Percentiles rank a stretch among this genome's conserved stretches.
Evolutionary conservation across 805 yeast species (phyloP).

Genomic region (Ogataea populi-albae): DNA sequence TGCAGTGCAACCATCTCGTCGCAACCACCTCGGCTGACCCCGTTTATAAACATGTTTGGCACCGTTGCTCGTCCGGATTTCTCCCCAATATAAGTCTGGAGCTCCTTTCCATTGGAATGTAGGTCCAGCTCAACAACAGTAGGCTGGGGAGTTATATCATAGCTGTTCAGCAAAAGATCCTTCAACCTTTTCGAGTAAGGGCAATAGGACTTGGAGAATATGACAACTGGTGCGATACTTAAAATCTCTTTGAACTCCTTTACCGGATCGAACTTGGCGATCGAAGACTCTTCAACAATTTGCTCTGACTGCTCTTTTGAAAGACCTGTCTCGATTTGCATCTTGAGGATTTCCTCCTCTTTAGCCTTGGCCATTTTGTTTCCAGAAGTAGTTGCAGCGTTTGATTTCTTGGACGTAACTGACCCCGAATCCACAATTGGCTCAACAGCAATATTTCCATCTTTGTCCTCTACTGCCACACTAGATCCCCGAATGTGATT

Average conservation of each 20-base stretch:
- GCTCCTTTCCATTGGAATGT: conserved; percentile 69
- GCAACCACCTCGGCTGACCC: conserved; percentile 79
- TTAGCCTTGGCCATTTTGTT: conserved; percentile 2
- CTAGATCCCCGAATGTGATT: conserved; percentile 10
- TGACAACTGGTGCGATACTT: conserved; percentile 58
- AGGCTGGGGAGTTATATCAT: conserved; percentile 70
- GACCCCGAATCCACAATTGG: conserved; percentile 1
- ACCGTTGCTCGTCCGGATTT: conserved; percentile 82
- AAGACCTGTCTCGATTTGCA: conserved; percentile 1
- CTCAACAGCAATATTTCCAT: background rate
- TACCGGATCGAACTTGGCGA: conserved; percentile 43
- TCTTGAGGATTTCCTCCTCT: background rate
- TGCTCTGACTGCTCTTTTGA: conserved; percentile 15
- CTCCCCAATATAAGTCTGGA: conserved; percentile 69
- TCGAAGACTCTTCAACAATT: conserved; percentile 3
- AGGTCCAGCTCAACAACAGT: conserved; percentile 76
- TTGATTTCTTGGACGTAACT: conserved; percentile 2
- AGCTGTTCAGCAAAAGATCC: conserved; percentile 57
- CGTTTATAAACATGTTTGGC: conserved; percentile 80
- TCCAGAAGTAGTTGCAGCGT: conserved; percentile 4
- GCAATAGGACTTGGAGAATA: conserved; percentile 63
- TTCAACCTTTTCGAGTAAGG: conserved; percentile 78
- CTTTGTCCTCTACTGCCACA: conserved; percentile 12
- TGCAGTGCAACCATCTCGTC: conserved; percentile 75
- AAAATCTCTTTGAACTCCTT: conserved; percentile 57